Evolutionary conservation across 345 rosid species (phyloP), one percentile per base, ranked within the genome.

Genomic region (Noccaea bulbosa): DNA sequence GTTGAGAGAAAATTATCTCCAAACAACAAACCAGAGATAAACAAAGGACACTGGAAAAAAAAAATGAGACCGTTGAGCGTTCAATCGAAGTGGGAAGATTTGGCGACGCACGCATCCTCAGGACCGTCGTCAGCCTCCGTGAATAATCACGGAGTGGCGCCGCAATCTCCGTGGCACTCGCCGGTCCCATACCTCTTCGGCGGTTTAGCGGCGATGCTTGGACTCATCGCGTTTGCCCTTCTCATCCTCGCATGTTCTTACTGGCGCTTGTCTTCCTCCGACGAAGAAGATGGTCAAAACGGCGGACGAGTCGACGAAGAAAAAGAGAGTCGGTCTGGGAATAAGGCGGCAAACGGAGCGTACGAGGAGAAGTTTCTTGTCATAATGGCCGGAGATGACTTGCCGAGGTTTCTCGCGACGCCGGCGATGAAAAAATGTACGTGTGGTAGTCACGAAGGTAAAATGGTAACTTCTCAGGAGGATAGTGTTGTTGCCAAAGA

Each of bases 181-280:
- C 96, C 96, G 2, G 90, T 89, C 14, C 90, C 92, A 0, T 89
- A 87, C 76, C 80, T 89, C 52, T 89, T 89, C 53, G 96, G 96
- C 0, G 92, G 92, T 7, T 68, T 89, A 22, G 92, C 90, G 0
- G 96, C 96, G 69, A 89, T 87, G 92, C 74, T 89, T 24, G 90
- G 90, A 41, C 71, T 89, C 65, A 89, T 87, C 20, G 88, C 96
- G 8, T 85, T 87, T 60, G 87, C 96, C 17, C 87, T 89, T 34
- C 59, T 89, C 53, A 85, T 89, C 70, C 83, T 89, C n/a, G 90
- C 88, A 1, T 89, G 96, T 58, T 89, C 92, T 9, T 85, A 85
- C 75, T 87, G 90, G 92, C 80, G 77, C 7, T 66, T 83, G 0
- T 77, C 82, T 9, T 17, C 63, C 12, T 46, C 71, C 55, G 35